These are phyloP conservation scores for Nigrograna mackinnonii DNA, from an alignment of 2,329 filamentous ascomycete species.

Conservation along the genomic window DNA sequence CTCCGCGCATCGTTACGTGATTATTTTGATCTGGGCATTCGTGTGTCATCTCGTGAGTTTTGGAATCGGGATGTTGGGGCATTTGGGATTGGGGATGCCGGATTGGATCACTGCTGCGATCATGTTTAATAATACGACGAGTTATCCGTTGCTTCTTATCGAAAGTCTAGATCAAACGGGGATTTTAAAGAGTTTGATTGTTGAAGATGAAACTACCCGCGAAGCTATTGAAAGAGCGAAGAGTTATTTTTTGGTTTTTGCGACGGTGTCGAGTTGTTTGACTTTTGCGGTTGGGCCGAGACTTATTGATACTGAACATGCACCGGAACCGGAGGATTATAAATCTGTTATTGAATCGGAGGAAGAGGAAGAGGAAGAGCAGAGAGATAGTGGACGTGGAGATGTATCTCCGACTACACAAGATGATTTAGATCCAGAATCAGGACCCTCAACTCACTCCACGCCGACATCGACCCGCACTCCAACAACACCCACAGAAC, in stretches of 20 bases:
- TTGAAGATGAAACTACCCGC: conserved; percentile 44
- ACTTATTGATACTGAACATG: conserved; percentile 53
- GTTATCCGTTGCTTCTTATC: conserved; percentile 54
- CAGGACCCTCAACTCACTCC: not conserved
- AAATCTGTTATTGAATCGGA: conserved; percentile 5
- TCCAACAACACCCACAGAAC: conserved; percentile 1
- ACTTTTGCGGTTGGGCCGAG: conserved; percentile 66
- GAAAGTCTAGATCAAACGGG: conserved; percentile 59
- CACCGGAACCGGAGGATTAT: conserved; percentile 25
- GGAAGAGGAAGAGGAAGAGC: conserved; percentile 6
- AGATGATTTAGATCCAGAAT: too few species aligned
- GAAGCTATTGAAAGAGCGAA: conserved; percentile 62
- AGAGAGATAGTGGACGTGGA: not conserved
- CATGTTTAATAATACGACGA: conserved; percentile 61
- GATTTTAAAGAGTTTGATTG: conserved; percentile 54
- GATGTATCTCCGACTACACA: too few species aligned
- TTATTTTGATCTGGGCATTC: conserved; percentile 55
- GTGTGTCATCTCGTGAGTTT: conserved; percentile 54
- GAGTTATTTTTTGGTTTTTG: conserved; percentile 68
- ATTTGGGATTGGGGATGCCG: conserved; percentile 51
- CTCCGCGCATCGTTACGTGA: conserved; percentile 51
- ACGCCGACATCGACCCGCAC: not conserved
- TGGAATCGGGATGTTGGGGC: conserved; percentile 46
- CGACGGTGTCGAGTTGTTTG: conserved; percentile 63
- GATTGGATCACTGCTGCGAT: conserved; percentile 58